Percentiles rank a stretch among this genome's conserved stretches.
phyloP scores from a whole-genome alignment of 1,139 yeast genomes.

The Candida sp. region DNA sequence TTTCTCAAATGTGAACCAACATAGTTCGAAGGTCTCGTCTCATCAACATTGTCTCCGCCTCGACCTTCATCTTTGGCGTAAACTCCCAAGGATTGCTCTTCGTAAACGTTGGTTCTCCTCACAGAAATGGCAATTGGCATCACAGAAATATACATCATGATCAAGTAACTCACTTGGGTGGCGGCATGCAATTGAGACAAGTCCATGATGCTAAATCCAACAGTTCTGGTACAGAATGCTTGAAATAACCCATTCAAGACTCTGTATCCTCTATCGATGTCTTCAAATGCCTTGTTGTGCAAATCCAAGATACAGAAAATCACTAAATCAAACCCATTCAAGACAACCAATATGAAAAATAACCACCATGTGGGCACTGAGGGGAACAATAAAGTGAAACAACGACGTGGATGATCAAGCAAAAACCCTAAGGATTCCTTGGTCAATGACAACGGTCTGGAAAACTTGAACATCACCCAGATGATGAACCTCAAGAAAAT shows the following conservation, averaged over 20 bases:
- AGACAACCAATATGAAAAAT: constrained; percentile 66
- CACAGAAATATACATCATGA: constrained; percentile 98
- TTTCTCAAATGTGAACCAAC: constrained; percentile 89
- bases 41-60: constrained; percentile 28
- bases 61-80: constrained; percentile 52
- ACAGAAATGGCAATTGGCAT: constrained; percentile 95
- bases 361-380: constrained; percentile 97
- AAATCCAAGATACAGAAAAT: constrained; percentile 82
- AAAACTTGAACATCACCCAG: constrained; percentile 73
- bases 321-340: constrained; percentile 80
- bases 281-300: constrained; percentile 47
- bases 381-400: constrained; percentile 92
- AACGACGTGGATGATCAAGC: constrained; percentile 95
- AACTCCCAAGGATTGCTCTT: constrained; percentile 92
- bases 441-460: constrained; percentile 67
- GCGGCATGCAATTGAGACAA: constrained; percentile 81
- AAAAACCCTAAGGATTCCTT: constrained; percentile 85
- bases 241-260: constrained; percentile 86
- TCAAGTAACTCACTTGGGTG: constrained; percentile 89
- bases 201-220: constrained; percentile 82
- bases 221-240: constrained; percentile 93
- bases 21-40: constrained; percentile 61
- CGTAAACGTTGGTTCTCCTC: constrained; percentile 96
- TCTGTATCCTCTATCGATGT: constrained; percentile 67
- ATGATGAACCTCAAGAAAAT: constrained; percentile 76